Evolutionary conservation across 2,329 filamentous ascomycete species (phyloP), one percentile per base, ranked within the genome.

Genomic region (Emericellopsis atlantica): DNA sequence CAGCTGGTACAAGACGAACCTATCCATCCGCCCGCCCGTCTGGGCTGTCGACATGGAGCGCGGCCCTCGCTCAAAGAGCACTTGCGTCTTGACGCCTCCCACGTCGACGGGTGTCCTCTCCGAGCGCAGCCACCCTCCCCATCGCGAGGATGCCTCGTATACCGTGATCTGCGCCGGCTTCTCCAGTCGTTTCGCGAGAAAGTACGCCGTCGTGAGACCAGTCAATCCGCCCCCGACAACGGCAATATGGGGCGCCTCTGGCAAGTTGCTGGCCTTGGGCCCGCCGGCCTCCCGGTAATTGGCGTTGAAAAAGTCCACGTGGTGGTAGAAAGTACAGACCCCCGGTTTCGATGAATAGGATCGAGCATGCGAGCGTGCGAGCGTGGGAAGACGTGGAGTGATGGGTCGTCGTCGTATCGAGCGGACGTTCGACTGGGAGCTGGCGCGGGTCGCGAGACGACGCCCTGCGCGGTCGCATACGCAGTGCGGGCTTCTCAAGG

Each of bases 101-200:
- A 69, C 61, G 9, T 62, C 56, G 12, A 83, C 73, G 2, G 74
- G 58, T 11, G 84, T 67, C 39, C 63, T 64, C 48, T 80, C 72
- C 2, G 83, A 87, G 46, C 78, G 65, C 33, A 96, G 67, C 89
- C 89, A 96, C 36, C 92, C 92, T 35, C 92, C 92, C 1, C 90
- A 58, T 16, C 77, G 70, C 18, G 73, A 56, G 23, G 68, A 72
- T 16, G 73, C 72, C 58, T 98, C 92, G 59, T 87, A 95, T 9
- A 98, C 55, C 0, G 84, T 92, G 52, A 98, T 79, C 40, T 78
- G 76, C 29, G 77, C 70, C 42, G 72, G 67, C 37, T 59, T 44
- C 4, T 80, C 76, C n/a, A 84, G 71, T 51, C 79, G 67, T 48
- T 76, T 75, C 11, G 79, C 69, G 36, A 95, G 68, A 58, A 85